Base-by-base conservation (phyloP, 2,329 filamentous ascomycete genomes). In the Alternaria postmessia region DNA sequence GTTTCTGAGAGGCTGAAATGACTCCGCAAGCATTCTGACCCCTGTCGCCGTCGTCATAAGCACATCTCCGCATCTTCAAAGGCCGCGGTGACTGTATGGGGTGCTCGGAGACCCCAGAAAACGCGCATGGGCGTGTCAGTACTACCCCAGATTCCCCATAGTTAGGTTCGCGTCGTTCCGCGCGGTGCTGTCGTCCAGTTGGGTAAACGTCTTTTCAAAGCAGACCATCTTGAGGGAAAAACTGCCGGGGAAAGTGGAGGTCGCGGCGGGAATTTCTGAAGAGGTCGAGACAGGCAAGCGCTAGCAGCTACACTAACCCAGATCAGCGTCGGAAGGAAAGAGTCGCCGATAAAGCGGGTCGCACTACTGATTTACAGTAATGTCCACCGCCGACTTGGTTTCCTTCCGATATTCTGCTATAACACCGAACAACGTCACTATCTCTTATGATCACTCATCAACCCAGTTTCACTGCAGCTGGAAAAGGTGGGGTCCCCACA, bases 81-180 rank as follows among this genome's bases (percentile, higher is more conserved):
- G 47, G 46, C 62, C 59, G 62, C 61, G 51, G 59, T 57, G 52
- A 54, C 32, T 54, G 57, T 43, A 54, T 49, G 41, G 30, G 38
- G 56, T 51, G 54, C 44, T 54, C 58, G 43, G 54, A 54, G 52
- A 63, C 67, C 61, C 58, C 64, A 65, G 52, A 57, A 34, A 36
- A 49, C 36, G 44, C 28, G 30, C 44, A 44, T 20, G 22, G 49
- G 52, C 36, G 42, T 48, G 43, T 42, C 53, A 54, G 48, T 51
- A 47, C 41, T 59, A 63, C 65, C 68, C 68, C 68, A 57, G 60
- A 54, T 65, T 64, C 67, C 64, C 68, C 65, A 66, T 58, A 54
- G 59, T 60, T 51, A 53, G 56, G 46, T 44, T 61, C 67, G 68
- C 65, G 55, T 65, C 63, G 65, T 68, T 63, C 68, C 68, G 68